Evolutionary conservation across 495 filamentous ascomycete species (phyloP).

Genomic region (Tuber microsphaerosporum): DNA sequence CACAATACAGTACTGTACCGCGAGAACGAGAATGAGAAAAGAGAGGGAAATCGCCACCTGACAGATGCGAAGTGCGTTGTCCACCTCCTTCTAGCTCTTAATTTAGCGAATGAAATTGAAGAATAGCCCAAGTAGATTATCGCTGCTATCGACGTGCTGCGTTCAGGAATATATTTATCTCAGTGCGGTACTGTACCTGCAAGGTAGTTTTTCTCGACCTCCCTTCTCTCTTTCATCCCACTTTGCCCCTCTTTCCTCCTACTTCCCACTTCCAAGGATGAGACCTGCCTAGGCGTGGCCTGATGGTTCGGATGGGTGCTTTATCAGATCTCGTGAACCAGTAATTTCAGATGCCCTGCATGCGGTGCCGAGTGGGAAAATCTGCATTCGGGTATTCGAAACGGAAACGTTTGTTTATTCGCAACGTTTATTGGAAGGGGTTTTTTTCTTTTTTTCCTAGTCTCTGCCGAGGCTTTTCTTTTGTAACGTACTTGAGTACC

Average conservation of each 20-base stretch:
- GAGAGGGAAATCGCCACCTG: neutral
- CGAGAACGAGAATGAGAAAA: neutral
- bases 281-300: neutral
- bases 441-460: neutral
- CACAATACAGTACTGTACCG: neutral
- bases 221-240: neutral
- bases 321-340: neutral
- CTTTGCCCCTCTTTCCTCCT: neutral
- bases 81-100: neutral
- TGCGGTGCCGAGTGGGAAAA: neutral
- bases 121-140: neutral
- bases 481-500: neutral
- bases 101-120: neutral
- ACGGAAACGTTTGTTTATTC: neutral
- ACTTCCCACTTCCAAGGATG: neutral
- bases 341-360: neutral
- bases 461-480: neutral
- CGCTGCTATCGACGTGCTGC: neutral
- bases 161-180: neutral
- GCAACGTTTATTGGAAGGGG: neutral
- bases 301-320: neutral
- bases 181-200: neutral
- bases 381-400: conserved; percentile 2
- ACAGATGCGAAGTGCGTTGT: neutral
- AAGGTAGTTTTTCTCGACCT: neutral